Evolutionary conservation across 169 alveolate genomes (phyloP).

Genomic region (Plasmodium sp.): DNA sequence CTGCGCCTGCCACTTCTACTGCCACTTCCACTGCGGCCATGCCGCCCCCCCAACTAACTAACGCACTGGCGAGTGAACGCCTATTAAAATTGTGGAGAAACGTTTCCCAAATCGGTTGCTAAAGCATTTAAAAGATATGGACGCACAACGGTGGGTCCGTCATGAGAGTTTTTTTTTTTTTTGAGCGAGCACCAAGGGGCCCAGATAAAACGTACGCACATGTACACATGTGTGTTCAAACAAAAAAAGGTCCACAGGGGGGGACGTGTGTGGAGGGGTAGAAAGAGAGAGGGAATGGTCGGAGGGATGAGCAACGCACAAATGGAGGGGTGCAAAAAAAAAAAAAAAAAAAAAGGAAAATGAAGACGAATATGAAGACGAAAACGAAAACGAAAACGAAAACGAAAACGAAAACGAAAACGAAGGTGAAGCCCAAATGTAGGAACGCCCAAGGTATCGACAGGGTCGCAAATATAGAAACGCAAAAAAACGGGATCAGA

Average conservation of each 20-base stretch:
- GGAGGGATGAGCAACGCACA: background rate
- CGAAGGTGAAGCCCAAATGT: background rate
- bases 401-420: background rate
- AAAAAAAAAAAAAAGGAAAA: background rate
- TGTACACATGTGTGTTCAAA: slow-evolving; percentile 1
- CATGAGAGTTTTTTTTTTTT: background rate
- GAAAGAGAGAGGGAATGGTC: background rate
- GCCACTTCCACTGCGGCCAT: too few relatives aligned
- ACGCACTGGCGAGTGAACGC: background rate
- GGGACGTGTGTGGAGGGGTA: background rate
- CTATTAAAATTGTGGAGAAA: background rate
- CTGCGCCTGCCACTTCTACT: too few relatives aligned
- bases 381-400: background rate
- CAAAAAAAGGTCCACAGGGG: background rate
- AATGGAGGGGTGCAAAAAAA: background rate
- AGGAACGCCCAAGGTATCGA: background rate
- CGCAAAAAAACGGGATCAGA: background rate
- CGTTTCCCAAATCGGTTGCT: background rate
- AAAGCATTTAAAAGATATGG: background rate
- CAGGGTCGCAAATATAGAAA: background rate
- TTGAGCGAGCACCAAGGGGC: background rate
- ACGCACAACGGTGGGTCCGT: background rate
- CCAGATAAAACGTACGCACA: background rate
- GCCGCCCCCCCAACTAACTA: background rate
- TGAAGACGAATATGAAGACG: background rate